Percentiles rank a stretch among this genome's conserved stretches.
Conservation (phyloP, 2,329 filamentous ascomycete genomes). For the Cladosporium sp. region DNA sequence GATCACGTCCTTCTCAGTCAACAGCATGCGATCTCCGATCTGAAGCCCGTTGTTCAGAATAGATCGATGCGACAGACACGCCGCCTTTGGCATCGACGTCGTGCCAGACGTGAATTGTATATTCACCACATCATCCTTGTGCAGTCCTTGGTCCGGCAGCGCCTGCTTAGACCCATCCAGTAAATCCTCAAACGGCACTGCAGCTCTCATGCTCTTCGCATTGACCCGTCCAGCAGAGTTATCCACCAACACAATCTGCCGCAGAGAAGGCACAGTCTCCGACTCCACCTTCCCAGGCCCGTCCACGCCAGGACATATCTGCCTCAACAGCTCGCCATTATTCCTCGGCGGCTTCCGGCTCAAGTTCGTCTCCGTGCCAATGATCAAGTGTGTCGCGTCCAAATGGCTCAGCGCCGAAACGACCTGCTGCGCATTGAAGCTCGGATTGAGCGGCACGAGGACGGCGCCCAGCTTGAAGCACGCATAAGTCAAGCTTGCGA, state of each 20-base stretch:
- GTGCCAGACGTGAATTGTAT: slow-evolving; percentile 99
- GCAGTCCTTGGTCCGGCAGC: slow-evolving; percentile 52
- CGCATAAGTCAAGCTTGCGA: slow-evolving; percentile 82
- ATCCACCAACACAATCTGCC: slow-evolving; percentile 72
- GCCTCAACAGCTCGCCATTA: slow-evolving; percentile 58
- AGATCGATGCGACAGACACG: slow-evolving; percentile 79
- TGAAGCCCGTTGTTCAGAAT: slow-evolving; percentile 90
- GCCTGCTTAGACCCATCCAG: slow-evolving; percentile 39
- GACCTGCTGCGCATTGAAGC: slow-evolving; percentile 79
- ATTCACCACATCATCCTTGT: slow-evolving; percentile 74
- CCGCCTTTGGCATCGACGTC: slow-evolving; percentile 82
- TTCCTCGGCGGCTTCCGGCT: slow-evolving; percentile 63
- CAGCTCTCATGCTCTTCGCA: slow-evolving; percentile 41
- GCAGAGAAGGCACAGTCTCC: slow-evolving; percentile 66
- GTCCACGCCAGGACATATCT: slow-evolving; percentile 35
- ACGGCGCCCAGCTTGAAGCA: slow-evolving; percentile 93
- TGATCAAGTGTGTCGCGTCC: slow-evolving; percentile 70
- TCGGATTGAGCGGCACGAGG: slow-evolving; percentile 86
- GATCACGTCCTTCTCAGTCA: slow-evolving; percentile 70
- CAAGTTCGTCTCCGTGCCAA: slow-evolving; percentile 84
- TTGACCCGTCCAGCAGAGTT: slow-evolving; percentile 65
- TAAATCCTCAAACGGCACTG: slow-evolving; percentile 48
- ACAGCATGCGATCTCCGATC: slow-evolving; percentile 81
- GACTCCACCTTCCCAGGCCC: slow-evolving; percentile 48
- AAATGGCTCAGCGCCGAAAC: slow-evolving; percentile 76